Evolutionary conservation across 257 asterid genomes (phyloP).

Genomic region (Plantago major): DNA sequence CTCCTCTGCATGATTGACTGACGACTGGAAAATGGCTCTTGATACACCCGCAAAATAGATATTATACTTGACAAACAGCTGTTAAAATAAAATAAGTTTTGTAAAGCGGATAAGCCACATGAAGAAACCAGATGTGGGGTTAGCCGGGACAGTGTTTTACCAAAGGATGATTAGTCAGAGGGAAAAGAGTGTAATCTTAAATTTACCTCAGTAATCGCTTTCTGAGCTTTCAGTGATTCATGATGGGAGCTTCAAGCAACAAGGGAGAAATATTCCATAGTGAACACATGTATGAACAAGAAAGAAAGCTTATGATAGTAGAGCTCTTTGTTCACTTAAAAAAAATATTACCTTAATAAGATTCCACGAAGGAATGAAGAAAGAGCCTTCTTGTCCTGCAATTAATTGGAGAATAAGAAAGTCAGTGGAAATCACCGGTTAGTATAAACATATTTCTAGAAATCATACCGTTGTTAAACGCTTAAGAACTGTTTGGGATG

Average conservation of each 20-base stretch:
- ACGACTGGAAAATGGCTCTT: slow-evolving; percentile 52
- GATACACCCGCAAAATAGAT: slow-evolving; percentile 84
- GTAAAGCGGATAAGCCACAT: slow-evolving; percentile 7
- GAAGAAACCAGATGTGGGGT: slow-evolving; percentile 5
- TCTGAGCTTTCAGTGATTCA: slow-evolving; percentile 93
- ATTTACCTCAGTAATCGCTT: slow-evolving; percentile 96
- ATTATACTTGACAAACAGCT: slow-evolving; percentile 96
- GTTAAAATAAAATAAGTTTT: slow-evolving; percentile 28
- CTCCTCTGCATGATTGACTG: slow-evolving; percentile 49
- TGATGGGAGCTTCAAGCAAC: slow-evolving; percentile 76
- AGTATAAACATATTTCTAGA: slow-evolving; percentile 4
- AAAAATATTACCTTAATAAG: slow-evolving; percentile 61
- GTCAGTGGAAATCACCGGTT: slow-evolving; percentile 24
- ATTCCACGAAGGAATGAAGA: slow-evolving; percentile 91
- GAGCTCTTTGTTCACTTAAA: slow-evolving; percentile 11
- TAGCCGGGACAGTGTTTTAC: background rate
- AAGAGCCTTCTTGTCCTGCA: slow-evolving; percentile 85
- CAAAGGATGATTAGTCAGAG: slow-evolving; percentile 1
- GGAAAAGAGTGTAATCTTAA: slow-evolving; percentile 17
- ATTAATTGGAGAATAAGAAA: slow-evolving; percentile 22
- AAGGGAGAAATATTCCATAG: slow-evolving; percentile 12
- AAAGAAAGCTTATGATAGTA: slow-evolving; percentile 10
- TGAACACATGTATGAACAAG: slow-evolving; percentile 9
- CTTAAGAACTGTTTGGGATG: slow-evolving; percentile 86
- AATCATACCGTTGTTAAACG: slow-evolving; percentile 71